Evolutionary conservation across 2,329 filamentous ascomycete genomes (phyloP), one percentile per base, ranked within the genome.

Genomic region (Setomelanomma holmii): DNA sequence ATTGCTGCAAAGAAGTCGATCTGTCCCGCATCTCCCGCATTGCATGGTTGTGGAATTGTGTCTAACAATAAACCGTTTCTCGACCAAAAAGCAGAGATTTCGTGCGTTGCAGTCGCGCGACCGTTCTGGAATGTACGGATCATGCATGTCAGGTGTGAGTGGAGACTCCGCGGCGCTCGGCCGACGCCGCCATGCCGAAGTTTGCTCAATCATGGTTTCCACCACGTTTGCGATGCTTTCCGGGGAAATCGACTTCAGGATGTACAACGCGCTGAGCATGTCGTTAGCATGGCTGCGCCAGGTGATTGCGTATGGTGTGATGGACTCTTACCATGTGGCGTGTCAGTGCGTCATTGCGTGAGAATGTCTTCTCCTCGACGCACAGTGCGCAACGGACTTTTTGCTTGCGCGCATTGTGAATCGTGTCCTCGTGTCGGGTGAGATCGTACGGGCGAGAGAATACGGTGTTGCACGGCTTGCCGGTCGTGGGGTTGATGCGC

Each of bases 371-470:
- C 70, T 98, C 93, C 67, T 98, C 93, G 1, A 90, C 92, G 77
- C 95, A 99, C 41, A 96, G 79, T 57, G 93, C 87, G 76, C 95
- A 99, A 39, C 91, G 88, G 6, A 97, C 92, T 80, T 98, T 98
- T 74, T 93, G 88, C 81, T 97, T 97, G 66, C 90, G 87, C 1
- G 87, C 88, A 66, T 97, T 97, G 82, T 98, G 95, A 60, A 98
- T 98, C 0, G 95, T 98, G 62, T 97, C 93, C 74, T 99, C 95
- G 71, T 99, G 95, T 19, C 95, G 84, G 0, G 95, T 99, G 45
- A 99, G 82, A 75, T 99, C 95, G 80, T 99, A 99, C 1, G 95
- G 95, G 17, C 95, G 83, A 1, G 93, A 97, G 76, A 99, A 98
- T 47, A 96, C 82, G 0, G 92, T 96, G 72, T 91, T 93, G 83